phyloP scores from a whole-genome alignment of 805 yeast species.

The Saccharomycopsis fodiens region DNA sequence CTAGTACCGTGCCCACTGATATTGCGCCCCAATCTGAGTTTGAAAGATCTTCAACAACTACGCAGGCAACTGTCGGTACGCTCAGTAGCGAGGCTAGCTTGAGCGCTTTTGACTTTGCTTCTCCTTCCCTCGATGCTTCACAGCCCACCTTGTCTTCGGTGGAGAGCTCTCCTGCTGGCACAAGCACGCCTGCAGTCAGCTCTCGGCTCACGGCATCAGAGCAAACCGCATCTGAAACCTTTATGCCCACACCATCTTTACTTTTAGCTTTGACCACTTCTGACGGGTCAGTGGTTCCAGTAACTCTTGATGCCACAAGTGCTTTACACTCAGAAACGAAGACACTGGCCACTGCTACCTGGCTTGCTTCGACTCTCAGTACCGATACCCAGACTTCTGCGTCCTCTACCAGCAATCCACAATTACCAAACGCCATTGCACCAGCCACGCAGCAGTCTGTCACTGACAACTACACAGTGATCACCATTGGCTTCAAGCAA shows the following conservation, averaged over 20 bases:
- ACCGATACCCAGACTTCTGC: constrained; percentile 23
- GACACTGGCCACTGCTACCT: constrained; percentile 14
- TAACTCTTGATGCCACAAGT: constrained; percentile 27
- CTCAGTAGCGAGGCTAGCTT: background rate
- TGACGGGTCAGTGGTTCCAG: constrained; percentile 1
- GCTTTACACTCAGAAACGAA: constrained; percentile 5
- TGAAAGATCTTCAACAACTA: background rate
- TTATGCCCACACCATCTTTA: no score
- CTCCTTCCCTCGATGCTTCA: background rate
- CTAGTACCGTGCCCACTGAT: no score
- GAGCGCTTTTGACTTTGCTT: background rate
- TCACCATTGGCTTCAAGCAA: constrained; percentile 72
- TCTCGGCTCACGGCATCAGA: no score
- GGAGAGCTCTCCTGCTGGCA: background rate
- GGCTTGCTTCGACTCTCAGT: constrained; percentile 25
- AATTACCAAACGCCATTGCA: constrained; percentile 18
- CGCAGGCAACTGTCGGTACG: background rate
- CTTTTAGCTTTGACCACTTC: constrained; percentile 1
- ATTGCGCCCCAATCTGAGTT: no score
- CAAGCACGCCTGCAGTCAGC: no score
- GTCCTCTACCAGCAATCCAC: constrained; percentile 10
- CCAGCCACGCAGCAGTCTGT: constrained; percentile 18
- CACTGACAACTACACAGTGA: constrained; percentile 38
- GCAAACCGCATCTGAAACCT: no score
- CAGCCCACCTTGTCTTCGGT: background rate